Base-by-base conservation (phyloP, 1,284 basidiomycete species). In the Porodaedalea pini region DNA sequence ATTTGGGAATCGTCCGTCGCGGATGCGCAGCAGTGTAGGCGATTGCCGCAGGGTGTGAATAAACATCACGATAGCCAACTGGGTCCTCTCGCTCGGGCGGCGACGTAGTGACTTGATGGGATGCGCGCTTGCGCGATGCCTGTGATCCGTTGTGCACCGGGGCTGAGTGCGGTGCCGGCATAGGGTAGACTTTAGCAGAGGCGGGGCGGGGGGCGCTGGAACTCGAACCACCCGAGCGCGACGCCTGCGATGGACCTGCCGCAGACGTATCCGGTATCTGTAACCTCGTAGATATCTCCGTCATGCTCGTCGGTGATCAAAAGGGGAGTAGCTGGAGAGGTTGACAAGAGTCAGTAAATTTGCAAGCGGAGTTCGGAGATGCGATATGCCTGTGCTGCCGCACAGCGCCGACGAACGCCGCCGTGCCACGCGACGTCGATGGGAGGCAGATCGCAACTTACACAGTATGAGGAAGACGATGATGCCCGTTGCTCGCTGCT, bases 21-120 rank as follows among this genome's bases (percentile, higher is more conserved):
- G 93, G 92, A 67, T 95, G 92, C 0, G 89, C 88, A 1, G 86
- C 80, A 19, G 85, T 84, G 70, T 90, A 95, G n/a, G 90, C 86
- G 34, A 88, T 78, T 0, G 92, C 92, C 8, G 92, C 90, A 0
- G 93, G 92, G 70, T 95, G 92, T 1, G 84, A 79, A 70, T 90
- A 88, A 37, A 91, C 86, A 71, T 91, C 88, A 15, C 81, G 78
- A 68, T 81, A 83, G 1, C 72, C 75, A 4, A 79, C 74, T 25
- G 76, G 75, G 13, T 75, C 71, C 21, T 76, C 70, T 3, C 77
- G 75, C 40, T 73, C 71, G 3, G 70, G 66, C 27, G 75, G 75
- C 0, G 76, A 69, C 3, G 79, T 75, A 29, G 78, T 73, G 53
- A 81, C 78, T 36, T 72, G 74, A 63, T 82, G 80, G 1, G 79